Evolutionary conservation across 2,329 filamentous ascomycete species (phyloP).

Genomic region (Boeremia exigua): DNA sequence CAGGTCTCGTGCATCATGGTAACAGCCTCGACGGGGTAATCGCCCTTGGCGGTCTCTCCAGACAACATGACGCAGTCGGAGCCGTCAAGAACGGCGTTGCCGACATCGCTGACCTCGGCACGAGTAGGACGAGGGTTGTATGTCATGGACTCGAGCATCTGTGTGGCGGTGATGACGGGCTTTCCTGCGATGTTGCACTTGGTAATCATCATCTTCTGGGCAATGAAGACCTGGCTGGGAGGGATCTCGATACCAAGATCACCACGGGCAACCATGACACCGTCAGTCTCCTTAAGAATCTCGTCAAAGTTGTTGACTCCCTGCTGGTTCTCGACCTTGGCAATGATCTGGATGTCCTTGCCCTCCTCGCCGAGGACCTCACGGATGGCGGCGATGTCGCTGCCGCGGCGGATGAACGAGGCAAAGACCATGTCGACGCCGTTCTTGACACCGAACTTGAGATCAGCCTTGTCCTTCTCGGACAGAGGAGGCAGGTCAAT

Average conservation of each 20-base stretch:
- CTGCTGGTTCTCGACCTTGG: constrained; percentile 99
- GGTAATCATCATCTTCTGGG: constrained; percentile 99
- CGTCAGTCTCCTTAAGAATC: constrained; percentile 94
- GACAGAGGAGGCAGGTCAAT: constrained; percentile 97
- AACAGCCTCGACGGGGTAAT: constrained; percentile 90
- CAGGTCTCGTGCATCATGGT: constrained; percentile 99
- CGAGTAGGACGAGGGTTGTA: constrained; percentile 98
- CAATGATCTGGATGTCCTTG: constrained; percentile 97
- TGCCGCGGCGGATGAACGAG: constrained; percentile 93
- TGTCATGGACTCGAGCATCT: constrained; percentile 99
- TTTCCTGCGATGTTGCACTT: constrained; percentile 99
- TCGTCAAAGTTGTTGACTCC: constrained; percentile 99
- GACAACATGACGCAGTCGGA: constrained; percentile 99
- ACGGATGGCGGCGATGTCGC: constrained; percentile 93
- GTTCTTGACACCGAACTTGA: constrained; percentile 97
- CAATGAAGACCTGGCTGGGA: constrained; percentile 96
- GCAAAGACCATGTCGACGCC: constrained; percentile 99
- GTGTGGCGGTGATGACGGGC: constrained; percentile 97
- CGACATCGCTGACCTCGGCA: constrained; percentile 97
- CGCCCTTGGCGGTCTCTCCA: constrained; percentile 97
- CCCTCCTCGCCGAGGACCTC: constrained; percentile 88
- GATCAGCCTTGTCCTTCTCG: constrained; percentile 96
- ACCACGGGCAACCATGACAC: constrained; percentile 99
- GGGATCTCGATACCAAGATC: constrained; percentile 99
- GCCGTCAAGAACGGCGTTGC: constrained; percentile 96